Conservation (phyloP, 2,329 filamentous ascomycete species). For the Xylariaceae sp. region DNA sequence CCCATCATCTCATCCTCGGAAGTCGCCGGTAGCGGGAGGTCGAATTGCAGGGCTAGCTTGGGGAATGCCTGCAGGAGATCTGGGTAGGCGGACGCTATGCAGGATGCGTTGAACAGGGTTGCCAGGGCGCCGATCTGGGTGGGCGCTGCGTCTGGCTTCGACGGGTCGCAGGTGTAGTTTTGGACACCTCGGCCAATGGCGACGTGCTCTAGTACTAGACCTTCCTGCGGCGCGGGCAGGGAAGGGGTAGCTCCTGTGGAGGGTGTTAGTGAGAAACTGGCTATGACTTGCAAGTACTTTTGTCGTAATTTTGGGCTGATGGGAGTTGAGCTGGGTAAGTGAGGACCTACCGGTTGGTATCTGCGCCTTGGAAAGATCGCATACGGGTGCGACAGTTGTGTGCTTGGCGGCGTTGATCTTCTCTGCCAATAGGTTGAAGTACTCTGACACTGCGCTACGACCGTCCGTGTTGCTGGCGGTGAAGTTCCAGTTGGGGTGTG, state of each 20-base stretch:
- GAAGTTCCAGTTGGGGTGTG: conserved; percentile 38
- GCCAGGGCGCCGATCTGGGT: conserved; percentile 68
- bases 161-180: conserved; percentile 80
- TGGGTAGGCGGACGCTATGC: conserved; percentile 65
- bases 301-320: too few species aligned
- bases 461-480: conserved; percentile 33
- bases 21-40: conserved; percentile 35
- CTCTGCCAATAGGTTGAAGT: conserved; percentile 54
- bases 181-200: conserved; percentile 83
- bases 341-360: conserved; percentile 44
- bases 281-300: background rate
- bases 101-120: conserved; percentile 81
- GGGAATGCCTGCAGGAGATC: conserved; percentile 61
- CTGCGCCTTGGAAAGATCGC: conserved; percentile 48
- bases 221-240: conserved; percentile 55
- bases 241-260: conserved; percentile 43
- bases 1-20: conserved; percentile 33
- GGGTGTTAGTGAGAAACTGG: conserved; percentile 24
- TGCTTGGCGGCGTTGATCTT: conserved; percentile 47
- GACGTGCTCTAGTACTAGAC: conserved; percentile 66
- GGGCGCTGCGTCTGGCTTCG: conserved; percentile 56
- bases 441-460: conserved; percentile 48
- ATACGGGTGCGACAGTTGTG: conserved; percentile 40
- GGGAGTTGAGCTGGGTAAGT: background rate
- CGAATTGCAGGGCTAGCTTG: conserved; percentile 61